Base-by-base conservation (phyloP, 2,329 filamentous ascomycete genomes). In the Beauveria caledonica region DNA sequence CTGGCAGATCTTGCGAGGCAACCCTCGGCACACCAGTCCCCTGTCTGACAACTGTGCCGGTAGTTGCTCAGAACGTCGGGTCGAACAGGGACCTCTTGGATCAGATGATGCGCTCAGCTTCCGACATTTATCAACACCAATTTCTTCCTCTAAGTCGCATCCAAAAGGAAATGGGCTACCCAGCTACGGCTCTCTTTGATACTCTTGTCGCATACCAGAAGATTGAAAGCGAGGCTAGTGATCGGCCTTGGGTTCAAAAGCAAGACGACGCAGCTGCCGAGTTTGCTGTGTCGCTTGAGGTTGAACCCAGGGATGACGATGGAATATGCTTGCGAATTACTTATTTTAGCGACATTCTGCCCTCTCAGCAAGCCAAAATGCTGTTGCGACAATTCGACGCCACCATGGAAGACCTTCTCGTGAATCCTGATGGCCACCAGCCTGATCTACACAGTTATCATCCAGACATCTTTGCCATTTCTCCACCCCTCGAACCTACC, bases 191-290 rank as follows among this genome's bases (percentile, higher is more conserved):
- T 0, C 77, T 94, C 0, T 96, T 97, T 66, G 92, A 97, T 68
- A 93, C 91, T 0, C 78, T 97, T 1, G 84, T 97, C 62, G 88
- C 90, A 0, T 93, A 92, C 68, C 92, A 96, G 68, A 90, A 89
- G 64, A 68, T 77, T 61, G 65, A 73, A 56, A 19, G 64, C 40
- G 59, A 62, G 40, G 52, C 62, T 17, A 60, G 70, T 1, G 48
- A 56, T 1, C 40, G 68, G 3, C 74, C 78, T 0, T 95, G 89
- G 87, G 75, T 76, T 7, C 64, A 89, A 0, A 63, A 83, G 1
- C 76, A 84, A 17, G 91, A 96, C 62, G 76, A 83, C 55, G 87
- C 88, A 6, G 83, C 79, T 1, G 84, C 89, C 2, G 89, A 95
- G 66, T 96, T 93, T 70, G 78, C 87, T 0, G 74, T 95, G 0